Conservation (phyloP, 495 filamentous ascomycete species). For the Tuber umbilicatum region DNA sequence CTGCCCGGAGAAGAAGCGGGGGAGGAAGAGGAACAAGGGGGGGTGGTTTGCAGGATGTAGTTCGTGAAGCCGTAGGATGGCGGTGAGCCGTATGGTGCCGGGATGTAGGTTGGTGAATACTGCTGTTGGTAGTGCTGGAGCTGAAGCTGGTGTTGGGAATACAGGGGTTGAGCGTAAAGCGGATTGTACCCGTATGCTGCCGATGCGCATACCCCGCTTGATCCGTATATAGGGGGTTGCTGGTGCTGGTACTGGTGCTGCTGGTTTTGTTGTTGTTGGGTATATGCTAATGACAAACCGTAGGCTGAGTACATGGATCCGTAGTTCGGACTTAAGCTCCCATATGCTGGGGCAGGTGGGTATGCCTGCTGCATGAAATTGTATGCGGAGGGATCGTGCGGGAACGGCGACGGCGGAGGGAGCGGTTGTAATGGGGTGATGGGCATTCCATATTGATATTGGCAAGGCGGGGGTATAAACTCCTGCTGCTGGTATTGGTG, state of each 20-base stretch:
- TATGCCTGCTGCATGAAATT: background rate
- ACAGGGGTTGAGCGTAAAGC: background rate
- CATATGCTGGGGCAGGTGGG: background rate
- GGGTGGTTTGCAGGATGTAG: background rate
- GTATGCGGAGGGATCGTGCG: background rate
- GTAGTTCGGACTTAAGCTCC: conserved; percentile 1
- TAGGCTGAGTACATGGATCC: background rate
- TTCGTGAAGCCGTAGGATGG: background rate
- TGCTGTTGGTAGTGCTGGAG: background rate
- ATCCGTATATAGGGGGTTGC: background rate
- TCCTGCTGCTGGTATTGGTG: background rate
- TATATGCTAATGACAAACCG: background rate
- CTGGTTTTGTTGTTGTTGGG: background rate
- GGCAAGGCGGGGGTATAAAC: background rate
- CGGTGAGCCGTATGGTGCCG: background rate
- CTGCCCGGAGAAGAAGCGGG: background rate
- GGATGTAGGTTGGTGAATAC: background rate
- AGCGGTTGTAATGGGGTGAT: background rate
- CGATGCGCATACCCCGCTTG: background rate
- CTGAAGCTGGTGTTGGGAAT: background rate
- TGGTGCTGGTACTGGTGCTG: background rate
- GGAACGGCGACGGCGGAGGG: background rate
- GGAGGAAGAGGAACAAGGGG: background rate
- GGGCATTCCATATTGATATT: conserved; percentile 3
- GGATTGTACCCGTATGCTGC: conserved; percentile 1